Percentiles rank a stretch among this genome's conserved stretches.
Conservation (phyloP, 2,329 filamentous ascomycete genomes). For the Cercospora citrullina region DNA sequence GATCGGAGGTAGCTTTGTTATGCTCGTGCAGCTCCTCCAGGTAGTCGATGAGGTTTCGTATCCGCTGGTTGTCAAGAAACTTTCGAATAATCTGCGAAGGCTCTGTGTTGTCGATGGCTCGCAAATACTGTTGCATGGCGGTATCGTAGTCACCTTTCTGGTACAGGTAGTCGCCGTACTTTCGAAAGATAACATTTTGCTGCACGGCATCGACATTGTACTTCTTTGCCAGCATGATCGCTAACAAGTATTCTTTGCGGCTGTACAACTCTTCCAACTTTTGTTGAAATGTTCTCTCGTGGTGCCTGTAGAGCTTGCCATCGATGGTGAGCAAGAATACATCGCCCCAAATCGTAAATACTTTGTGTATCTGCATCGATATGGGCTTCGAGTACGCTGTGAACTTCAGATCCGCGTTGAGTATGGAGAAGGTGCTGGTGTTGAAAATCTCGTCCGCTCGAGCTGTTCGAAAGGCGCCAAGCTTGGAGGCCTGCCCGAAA, state of each 20-base stretch:
- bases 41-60: conserved; percentile 96
- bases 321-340: conserved; percentile 88
- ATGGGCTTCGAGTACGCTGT: conserved; percentile 87
- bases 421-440: conserved; percentile 81
- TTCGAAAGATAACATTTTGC: conserved; percentile 88
- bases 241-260: conserved; percentile 85
- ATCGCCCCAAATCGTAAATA: conserved; percentile 88
- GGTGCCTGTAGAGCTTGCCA: conserved; percentile 87
- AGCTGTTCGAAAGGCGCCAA: conserved; percentile 72
- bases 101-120: conserved; percentile 93
- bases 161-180: conserved; percentile 91
- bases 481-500: conserved; percentile 57
- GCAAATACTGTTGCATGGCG: conserved; percentile 98
- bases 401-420: conserved; percentile 90
- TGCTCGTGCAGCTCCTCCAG: conserved; percentile 95
- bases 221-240: conserved; percentile 90
- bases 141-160: conserved; percentile 95
- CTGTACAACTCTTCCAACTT: conserved; percentile 92
- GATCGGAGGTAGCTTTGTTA: conserved; percentile 87
- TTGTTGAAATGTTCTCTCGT: conserved; percentile 86
- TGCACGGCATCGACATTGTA: conserved; percentile 75
- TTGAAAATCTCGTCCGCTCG: conserved; percentile 78
- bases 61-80: conserved; percentile 95
- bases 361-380: conserved; percentile 72
- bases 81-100: conserved; percentile 95